Evolutionary conservation across 495 filamentous ascomycete genomes (phyloP).

Genomic region (Aspergillus sclerotioniger): DNA sequence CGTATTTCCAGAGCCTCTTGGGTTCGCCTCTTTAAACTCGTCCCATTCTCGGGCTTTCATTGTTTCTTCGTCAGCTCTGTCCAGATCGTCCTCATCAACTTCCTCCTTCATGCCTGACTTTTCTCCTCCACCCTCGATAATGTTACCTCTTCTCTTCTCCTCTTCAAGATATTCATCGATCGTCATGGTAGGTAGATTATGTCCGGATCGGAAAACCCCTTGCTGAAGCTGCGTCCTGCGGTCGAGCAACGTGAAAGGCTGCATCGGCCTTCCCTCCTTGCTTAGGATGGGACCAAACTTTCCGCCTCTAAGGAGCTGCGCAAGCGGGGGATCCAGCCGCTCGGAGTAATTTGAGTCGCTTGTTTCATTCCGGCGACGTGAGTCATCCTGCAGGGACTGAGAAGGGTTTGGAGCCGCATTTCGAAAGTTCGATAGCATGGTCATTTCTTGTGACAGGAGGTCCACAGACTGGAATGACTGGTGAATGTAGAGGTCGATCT

Average conservation of each 20-base stretch:
- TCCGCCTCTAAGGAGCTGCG: constrained; percentile 49
- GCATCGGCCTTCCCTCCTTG: constrained; percentile 77
- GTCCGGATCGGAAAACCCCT: constrained; percentile 86
- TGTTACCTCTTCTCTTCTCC: constrained; percentile 79
- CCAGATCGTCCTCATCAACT: constrained; percentile 83
- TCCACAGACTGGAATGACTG: constrained; percentile 84
- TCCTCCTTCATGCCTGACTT: constrained; percentile 66
- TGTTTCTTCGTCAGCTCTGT: constrained; percentile 82
- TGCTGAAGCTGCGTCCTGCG: constrained; percentile 72
- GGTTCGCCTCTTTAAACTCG: constrained; percentile 88
- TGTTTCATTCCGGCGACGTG: constrained; percentile 43
- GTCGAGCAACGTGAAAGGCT: constrained; percentile 85
- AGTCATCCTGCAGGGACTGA: constrained; percentile 42
- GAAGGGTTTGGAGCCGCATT: constrained; percentile 29
- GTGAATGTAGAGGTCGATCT: constrained; percentile 69
- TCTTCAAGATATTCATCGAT: constrained; percentile 98
- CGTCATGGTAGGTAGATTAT: constrained; percentile 94
- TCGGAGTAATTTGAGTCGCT: constrained; percentile 62
- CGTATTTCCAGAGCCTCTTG: constrained; percentile 82
- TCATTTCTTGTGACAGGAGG: constrained; percentile 74
- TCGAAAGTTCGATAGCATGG: constrained; percentile 75
- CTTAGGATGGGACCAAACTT: constrained; percentile 75
- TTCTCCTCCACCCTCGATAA: constrained; percentile 79
- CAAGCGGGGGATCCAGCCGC: constrained; percentile 65
- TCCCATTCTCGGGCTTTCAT: constrained; percentile 95